Percentiles rank a stretch among this genome's conserved stretches.
Conservation (phyloP, 768 basidiomycete genomes). For the Mycena vitilis region DNA sequence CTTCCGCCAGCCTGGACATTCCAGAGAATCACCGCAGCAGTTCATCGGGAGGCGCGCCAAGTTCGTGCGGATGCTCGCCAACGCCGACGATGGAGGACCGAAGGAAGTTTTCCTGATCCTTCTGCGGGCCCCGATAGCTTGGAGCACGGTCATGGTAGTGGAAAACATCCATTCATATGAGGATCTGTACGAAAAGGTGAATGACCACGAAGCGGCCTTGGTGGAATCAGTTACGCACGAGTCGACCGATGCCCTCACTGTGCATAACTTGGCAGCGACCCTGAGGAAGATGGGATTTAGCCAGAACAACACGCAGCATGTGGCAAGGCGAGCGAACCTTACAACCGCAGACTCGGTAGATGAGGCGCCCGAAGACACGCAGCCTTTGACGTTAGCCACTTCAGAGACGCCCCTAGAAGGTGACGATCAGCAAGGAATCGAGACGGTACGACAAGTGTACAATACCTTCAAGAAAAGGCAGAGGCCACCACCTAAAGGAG, state of each 20-base stretch:
- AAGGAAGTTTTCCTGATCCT: conserved; percentile 1
- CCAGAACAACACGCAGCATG: not conserved
- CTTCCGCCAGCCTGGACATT: not conserved
- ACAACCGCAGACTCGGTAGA: no score
- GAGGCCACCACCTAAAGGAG: not conserved
- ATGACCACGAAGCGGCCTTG: not conserved
- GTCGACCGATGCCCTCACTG: no score
- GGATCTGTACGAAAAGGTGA: not conserved
- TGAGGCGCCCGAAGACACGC: no score
- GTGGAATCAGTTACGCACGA: not conserved
- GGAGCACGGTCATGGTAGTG: not conserved
- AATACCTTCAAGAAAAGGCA: not conserved
- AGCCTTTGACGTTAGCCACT: no score
- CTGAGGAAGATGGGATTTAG: no score
- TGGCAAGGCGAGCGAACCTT: not conserved
- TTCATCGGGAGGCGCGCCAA: not conserved
- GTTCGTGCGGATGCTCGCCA: not conserved
- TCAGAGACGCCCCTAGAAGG: no score
- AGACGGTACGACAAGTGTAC: not conserved
- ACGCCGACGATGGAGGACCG: not conserved
- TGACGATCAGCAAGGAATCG: no score
- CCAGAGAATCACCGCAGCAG: not conserved
- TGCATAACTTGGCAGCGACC: no score
- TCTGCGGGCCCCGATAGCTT: not conserved
- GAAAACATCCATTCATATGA: not conserved